A percentile compares a stretch with the other conserved stretches of the same genome.
Evolutionary conservation across 495 filamentous ascomycete species (phyloP).

Genomic region (Lindgomyces ingoldianus): DNA sequence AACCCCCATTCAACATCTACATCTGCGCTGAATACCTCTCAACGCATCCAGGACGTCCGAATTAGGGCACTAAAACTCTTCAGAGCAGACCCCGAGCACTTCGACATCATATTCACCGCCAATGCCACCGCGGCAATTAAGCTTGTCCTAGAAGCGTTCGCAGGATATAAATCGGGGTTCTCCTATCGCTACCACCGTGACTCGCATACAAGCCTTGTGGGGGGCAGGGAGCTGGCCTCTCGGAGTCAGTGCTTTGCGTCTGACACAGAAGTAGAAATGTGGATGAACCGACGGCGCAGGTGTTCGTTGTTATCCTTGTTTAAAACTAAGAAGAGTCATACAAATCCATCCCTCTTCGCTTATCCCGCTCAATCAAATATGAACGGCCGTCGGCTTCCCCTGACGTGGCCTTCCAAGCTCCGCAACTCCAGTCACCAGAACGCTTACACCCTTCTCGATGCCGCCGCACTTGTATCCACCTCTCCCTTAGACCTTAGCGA

Average conservation of each 20-base stretch:
- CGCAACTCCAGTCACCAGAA: slow-evolving; percentile 17
- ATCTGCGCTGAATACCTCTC: slow-evolving; percentile 60
- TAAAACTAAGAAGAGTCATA: not conserved
- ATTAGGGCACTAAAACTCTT: slow-evolving; percentile 61
- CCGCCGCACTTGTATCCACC: slow-evolving; percentile 71
- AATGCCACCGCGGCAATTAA: slow-evolving; percentile 73
- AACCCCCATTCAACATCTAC: slow-evolving; percentile 75
- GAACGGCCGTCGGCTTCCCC: slow-evolving; percentile 68
- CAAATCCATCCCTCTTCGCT: slow-evolving; percentile 57
- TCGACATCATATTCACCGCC: slow-evolving; percentile 67
- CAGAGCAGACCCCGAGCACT: slow-evolving; percentile 61
- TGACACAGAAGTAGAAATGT: slow-evolving; percentile 66
- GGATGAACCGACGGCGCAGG: slow-evolving; percentile 51
- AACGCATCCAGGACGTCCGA: slow-evolving; percentile 60
- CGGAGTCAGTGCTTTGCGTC: slow-evolving; percentile 61
- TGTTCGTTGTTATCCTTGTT: not conserved
- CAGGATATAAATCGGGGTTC: slow-evolving; percentile 57
- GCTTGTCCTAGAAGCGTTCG: slow-evolving; percentile 66
- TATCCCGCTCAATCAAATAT: slow-evolving; percentile 82
- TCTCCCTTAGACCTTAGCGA: slow-evolving; percentile 63
- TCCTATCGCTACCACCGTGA: slow-evolving; percentile 78
- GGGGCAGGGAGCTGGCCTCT: slow-evolving; percentile 63
- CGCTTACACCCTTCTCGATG: slow-evolving; percentile 68
- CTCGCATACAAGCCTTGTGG: slow-evolving; percentile 73
- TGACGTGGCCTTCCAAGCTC: slow-evolving; percentile 53